Percentiles rank a stretch among this genome's conserved stretches.
These are phyloP conservation scores for Barnettozyma sp. DNA, from an alignment of 805 yeast genomes.

Conservation along the genomic window DNA sequence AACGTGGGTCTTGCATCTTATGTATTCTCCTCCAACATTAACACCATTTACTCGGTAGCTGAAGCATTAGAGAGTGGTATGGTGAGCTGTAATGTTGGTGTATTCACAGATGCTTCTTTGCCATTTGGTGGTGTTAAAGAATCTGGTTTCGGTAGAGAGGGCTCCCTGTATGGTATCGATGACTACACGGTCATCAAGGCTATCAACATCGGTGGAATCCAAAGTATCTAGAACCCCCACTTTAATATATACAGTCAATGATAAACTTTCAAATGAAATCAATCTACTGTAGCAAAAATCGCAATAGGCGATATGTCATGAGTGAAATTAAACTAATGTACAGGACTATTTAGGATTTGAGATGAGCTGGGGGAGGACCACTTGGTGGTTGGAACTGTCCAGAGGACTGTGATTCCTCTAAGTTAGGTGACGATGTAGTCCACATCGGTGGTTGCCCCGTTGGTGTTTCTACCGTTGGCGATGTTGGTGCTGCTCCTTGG, in stretches of 20 bases:
- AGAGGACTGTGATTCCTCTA: background rate
- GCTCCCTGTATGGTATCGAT: slow-evolving; percentile 54
- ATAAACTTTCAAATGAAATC: too few relatives aligned
- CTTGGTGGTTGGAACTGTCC: slow-evolving; percentile 4
- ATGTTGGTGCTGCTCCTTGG: background rate
- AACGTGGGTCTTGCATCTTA: slow-evolving; percentile 55
- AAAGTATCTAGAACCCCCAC: slow-evolving; percentile 6
- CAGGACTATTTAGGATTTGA: slow-evolving; percentile 4
- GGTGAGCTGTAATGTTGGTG: slow-evolving; percentile 56
- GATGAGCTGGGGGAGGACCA: slow-evolving; percentile 11
- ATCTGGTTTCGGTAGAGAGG: slow-evolving; percentile 68
- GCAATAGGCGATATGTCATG: too few relatives aligned
- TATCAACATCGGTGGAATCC: slow-evolving; percentile 39
- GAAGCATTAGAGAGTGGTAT: slow-evolving; percentile 58
- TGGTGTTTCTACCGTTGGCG: too few relatives aligned
- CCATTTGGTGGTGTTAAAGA: slow-evolving; percentile 63
- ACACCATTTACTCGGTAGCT: slow-evolving; percentile 44
- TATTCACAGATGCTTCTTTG: slow-evolving; percentile 47
- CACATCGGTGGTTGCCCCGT: background rate
- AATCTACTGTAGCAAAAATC: too few relatives aligned
- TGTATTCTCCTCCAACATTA: slow-evolving; percentile 46
- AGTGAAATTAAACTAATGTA: too few relatives aligned
- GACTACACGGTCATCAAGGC: slow-evolving; percentile 51
- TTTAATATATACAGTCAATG: background rate
- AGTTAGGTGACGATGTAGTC: background rate